Conservation (phyloP, 2,329 filamentous ascomycete genomes). For the Pyrenophora teres region DNA sequence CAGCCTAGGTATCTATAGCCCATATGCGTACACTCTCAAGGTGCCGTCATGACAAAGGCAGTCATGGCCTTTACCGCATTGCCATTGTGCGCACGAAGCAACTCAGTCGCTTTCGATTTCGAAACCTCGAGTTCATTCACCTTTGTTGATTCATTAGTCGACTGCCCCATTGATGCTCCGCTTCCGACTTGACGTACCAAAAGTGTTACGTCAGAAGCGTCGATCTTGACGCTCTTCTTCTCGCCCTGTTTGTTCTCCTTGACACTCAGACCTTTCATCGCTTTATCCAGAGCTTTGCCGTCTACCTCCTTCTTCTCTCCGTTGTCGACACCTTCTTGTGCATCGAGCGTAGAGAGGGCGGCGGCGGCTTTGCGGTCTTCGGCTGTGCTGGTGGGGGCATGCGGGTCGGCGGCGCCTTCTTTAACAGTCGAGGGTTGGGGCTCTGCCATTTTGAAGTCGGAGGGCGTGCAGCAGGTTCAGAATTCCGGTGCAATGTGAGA, state of each 20-base stretch:
- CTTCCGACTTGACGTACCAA: constrained; percentile 59
- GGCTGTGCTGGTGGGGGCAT: constrained; percentile 59
- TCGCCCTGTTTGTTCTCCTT: constrained; percentile 49
- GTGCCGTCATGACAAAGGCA: constrained; percentile 56
- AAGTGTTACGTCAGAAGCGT: constrained; percentile 70
- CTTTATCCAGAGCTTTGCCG: constrained; percentile 70
- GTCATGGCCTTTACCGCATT: constrained; percentile 70
- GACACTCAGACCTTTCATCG: constrained; percentile 66
- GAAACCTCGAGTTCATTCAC: constrained; percentile 73
- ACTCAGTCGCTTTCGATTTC: constrained; percentile 73
- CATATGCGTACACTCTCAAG: constrained; percentile 7
- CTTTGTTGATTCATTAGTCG: constrained; percentile 16
- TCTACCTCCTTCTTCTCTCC: constrained; percentile 65
- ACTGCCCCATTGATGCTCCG: not conserved
- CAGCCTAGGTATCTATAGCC: not conserved
- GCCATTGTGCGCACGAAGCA: constrained; percentile 73
- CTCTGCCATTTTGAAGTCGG: constrained; percentile 58
- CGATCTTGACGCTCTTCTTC: constrained; percentile 68
- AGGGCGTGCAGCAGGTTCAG: not conserved
- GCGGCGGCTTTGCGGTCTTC: constrained; percentile 79
- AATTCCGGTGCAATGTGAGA: not conserved
- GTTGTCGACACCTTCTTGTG: constrained; percentile 55
- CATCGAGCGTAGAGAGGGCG: constrained; percentile 72
- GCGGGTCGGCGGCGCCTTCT: constrained; percentile 62
- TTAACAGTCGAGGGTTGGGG: constrained; percentile 63